Evolutionary conservation across 192 early-diverging fungal genomes (phyloP).

Genomic region (Pilobolus umbonatus): DNA sequence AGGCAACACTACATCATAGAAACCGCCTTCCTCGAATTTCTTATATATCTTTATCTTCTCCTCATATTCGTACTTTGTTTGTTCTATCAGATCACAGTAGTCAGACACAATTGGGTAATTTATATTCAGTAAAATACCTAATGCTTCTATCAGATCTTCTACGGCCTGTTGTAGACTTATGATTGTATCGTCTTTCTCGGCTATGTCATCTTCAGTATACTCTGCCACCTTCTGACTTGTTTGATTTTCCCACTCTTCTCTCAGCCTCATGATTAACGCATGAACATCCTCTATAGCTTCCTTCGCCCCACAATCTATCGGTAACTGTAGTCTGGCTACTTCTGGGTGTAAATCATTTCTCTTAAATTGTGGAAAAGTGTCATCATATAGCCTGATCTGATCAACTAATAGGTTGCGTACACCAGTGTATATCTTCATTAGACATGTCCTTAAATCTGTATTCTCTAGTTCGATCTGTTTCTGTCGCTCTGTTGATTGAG

Average conservation of each 20-base stretch:
- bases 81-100: too few species aligned
- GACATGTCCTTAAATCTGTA: slow-evolving; percentile 10
- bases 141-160: slow-evolving; percentile 16
- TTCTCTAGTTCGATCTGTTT: slow-evolving; percentile 27
- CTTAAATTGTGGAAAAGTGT: too few species aligned
- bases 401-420: not conserved
- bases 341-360: slow-evolving; percentile 7
- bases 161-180: slow-evolving; percentile 35
- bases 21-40: slow-evolving; percentile 31
- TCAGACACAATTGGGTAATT: too few species aligned
- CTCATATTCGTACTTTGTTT: too few species aligned
- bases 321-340: slow-evolving; percentile 16
- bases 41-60: slow-evolving; percentile 21
- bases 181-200: slow-evolving; percentile 47
- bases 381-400: not conserved
- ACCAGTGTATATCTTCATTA: slow-evolving; percentile 1
- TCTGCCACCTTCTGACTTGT: slow-evolving; percentile 8
- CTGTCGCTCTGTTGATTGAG: not conserved
- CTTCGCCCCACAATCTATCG: slow-evolving; percentile 17
- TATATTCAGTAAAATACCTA: slow-evolving; percentile 8
- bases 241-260: slow-evolving; percentile 35
- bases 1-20: slow-evolving; percentile 41
- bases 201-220: slow-evolving; percentile 35
- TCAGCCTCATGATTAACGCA: slow-evolving; percentile 34
- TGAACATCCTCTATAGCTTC: slow-evolving; percentile 21